Base-by-base conservation (phyloP, 2,329 filamentous ascomycete species). In the Phaeoacremonium minimum region DNA sequence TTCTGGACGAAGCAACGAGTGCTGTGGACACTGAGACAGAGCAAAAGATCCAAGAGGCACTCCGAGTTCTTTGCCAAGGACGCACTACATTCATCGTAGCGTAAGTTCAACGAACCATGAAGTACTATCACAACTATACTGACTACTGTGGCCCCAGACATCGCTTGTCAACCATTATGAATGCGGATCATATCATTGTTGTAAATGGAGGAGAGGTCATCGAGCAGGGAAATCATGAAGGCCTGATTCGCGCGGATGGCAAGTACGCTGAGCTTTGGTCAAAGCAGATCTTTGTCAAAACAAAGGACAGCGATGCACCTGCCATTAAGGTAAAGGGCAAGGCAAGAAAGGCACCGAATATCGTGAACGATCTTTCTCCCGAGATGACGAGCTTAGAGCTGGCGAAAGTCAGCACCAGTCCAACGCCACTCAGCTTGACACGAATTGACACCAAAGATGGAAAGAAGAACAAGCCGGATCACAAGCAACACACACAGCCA, bases 1-100 rank as follows among this genome's bases (percentile, higher is more conserved):
- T 91, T 28, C 71, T 91, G 1, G 86, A 91, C 46, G 86, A 90
- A 57, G 82, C 86, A 2, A 89, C 87, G 4, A 87, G 83, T 26
- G 81, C 85, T 6, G 80, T 91, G 40, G 80, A 87, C 42, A 82
- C 81, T 0, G 76, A 81, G 20, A 84, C 79, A 2, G 80, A 85
- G 55, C 75, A 78, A 37, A 75, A 78, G 46, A 84, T 84, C 31
- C 80, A 84, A 47, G 64, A 73, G 19, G 80, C 80, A 0, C 70
- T 85, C 36, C 64, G 63, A 39, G 66, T 64, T 33, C 64, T 83
- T 7, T 80, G 77, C 43, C 62, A 73, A 40, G 75, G 72, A 3
- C 75, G 80, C 16, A 85, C 80, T 2, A 84, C 79, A 0, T 81
- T 84, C 44, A 75, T 83, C 17, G 77, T 85, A 18, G 80, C 80